phyloP scores from a whole-genome alignment of 192 early-diverging fungal species.

The Backusella liffmaniae region DNA sequence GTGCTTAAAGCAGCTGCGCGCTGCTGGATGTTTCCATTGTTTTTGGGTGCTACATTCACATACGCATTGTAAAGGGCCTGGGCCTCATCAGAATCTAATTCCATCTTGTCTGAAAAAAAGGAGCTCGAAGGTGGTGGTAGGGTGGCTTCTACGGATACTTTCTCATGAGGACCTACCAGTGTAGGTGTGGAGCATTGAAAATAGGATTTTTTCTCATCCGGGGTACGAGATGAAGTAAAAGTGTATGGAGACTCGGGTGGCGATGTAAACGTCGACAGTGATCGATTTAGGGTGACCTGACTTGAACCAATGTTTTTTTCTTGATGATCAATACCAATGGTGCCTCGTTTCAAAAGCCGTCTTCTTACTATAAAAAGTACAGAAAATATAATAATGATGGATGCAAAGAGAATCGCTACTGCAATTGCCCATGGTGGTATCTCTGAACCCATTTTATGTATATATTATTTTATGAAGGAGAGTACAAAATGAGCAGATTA shows the following conservation, averaged over 20 bases:
- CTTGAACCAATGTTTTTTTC: background rate
- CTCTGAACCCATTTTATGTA: background rate
- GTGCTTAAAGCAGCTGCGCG: constrained; percentile 13
- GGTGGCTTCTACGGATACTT: background rate
- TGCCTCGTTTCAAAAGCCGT: background rate
- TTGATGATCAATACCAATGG: background rate
- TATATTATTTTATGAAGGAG: background rate
- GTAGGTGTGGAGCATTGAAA: background rate
- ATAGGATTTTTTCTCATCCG: background rate
- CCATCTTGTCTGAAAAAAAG: constrained; percentile 27
- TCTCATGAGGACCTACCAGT: background rate
- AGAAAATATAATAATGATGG: background rate
- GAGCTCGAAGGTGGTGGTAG: background rate
- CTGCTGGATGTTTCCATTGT: constrained; percentile 7
- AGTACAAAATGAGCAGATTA: background rate
- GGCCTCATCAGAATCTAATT: constrained; percentile 16
- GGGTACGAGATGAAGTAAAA: background rate
- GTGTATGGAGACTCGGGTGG: background rate
- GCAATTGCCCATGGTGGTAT: background rate
- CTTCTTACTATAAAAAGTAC: background rate
- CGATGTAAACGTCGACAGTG: background rate
- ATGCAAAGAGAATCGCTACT: background rate
- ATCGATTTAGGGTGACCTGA: background rate
- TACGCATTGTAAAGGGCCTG: constrained; percentile 5
- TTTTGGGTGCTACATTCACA: background rate